Conservation (phyloP, 2,329 filamentous ascomycete species). For the Didymella segeticola region DNA sequence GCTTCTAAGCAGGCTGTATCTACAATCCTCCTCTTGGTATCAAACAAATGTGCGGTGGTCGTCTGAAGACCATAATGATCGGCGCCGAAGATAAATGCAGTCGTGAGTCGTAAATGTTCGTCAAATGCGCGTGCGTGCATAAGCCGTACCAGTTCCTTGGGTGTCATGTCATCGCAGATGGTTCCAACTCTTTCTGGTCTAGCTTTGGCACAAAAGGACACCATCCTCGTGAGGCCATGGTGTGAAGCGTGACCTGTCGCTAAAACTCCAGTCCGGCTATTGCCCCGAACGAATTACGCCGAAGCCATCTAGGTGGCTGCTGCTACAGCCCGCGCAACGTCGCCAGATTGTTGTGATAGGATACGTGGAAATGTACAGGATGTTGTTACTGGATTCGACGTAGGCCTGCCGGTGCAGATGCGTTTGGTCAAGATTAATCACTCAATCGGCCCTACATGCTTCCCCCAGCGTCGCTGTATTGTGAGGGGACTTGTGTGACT, state of each 20-base stretch:
- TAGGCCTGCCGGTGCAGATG: not conserved
- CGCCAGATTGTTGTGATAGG: slow-evolving; percentile 5
- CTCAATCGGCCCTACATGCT: slow-evolving; percentile 12
- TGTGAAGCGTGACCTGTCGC: slow-evolving; percentile 7
- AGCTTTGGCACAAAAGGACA: slow-evolving; percentile 1
- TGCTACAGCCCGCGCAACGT: slow-evolving; percentile 4
- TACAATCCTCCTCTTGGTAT: slow-evolving; percentile 6
- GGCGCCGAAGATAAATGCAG: slow-evolving; percentile 16
- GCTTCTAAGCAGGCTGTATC: not conserved
- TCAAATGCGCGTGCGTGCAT: slow-evolving; percentile 19
- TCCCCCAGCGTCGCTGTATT: slow-evolving; percentile 31
- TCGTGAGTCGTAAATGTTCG: slow-evolving; percentile 21
- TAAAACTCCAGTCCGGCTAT: slow-evolving; percentile 8
- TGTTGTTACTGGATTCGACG: slow-evolving; percentile 3
- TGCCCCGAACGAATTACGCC: slow-evolving; percentile 11
- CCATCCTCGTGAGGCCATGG: slow-evolving; percentile 7
- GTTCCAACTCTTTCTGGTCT: slow-evolving; percentile 9
- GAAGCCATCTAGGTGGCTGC: slow-evolving; percentile 12
- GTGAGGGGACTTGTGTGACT: slow-evolving; percentile 25
- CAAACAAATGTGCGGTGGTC: slow-evolving; percentile 3
- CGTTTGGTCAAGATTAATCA: not conserved
- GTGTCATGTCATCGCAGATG: slow-evolving; percentile 8
- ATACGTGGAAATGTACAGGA: slow-evolving; percentile 6
- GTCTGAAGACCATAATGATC: slow-evolving; percentile 8
- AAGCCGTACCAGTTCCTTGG: slow-evolving; percentile 9